Evolutionary conservation across 805 yeast genomes (phyloP).

Genomic region (Soucietia sequanensis): DNA sequence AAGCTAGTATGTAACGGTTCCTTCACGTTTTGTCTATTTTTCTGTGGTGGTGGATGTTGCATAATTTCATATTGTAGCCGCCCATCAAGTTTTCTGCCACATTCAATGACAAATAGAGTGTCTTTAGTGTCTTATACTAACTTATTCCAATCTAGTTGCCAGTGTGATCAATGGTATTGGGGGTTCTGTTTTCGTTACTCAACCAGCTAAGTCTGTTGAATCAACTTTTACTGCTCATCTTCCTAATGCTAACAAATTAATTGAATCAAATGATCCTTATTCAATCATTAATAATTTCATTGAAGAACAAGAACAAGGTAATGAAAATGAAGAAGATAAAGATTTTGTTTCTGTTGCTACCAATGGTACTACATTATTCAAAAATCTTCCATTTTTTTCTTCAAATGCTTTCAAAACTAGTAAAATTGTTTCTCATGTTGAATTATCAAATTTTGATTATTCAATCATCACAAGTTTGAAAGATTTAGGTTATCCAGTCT

Average conservation of each 20-base stretch:
- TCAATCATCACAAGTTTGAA: constrained; percentile 69
- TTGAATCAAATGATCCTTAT: constrained; percentile 55
- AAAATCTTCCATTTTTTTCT: constrained; percentile 59
- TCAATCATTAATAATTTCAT: constrained; percentile 37
- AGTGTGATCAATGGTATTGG: constrained; percentile 22
- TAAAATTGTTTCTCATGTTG: constrained; percentile 60
- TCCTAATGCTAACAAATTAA: constrained; percentile 24
- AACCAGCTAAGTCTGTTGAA: constrained; percentile 44
- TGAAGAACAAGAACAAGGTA: constrained; percentile 4
- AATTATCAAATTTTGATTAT: constrained; percentile 60
- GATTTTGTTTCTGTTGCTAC: constrained; percentile 48
- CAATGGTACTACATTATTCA: constrained; percentile 52
- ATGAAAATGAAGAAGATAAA: constrained; percentile 7
- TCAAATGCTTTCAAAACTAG: constrained; percentile 30
- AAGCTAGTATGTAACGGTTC: constrained; percentile 6
- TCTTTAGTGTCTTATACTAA: too few relatives aligned
- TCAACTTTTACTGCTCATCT: constrained; percentile 28
- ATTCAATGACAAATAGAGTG: too few relatives aligned
- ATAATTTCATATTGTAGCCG: too few relatives aligned
- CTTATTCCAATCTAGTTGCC: too few relatives aligned
- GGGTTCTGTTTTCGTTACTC: constrained; percentile 43
- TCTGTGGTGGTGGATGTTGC: too few relatives aligned
- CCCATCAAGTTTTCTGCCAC: too few relatives aligned
- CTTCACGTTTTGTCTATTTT: too few relatives aligned
- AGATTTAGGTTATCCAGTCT: constrained; percentile 60